Base-by-base conservation (phyloP, 768 basidiomycete species). In the Mrakia hoshinonis region DNA sequence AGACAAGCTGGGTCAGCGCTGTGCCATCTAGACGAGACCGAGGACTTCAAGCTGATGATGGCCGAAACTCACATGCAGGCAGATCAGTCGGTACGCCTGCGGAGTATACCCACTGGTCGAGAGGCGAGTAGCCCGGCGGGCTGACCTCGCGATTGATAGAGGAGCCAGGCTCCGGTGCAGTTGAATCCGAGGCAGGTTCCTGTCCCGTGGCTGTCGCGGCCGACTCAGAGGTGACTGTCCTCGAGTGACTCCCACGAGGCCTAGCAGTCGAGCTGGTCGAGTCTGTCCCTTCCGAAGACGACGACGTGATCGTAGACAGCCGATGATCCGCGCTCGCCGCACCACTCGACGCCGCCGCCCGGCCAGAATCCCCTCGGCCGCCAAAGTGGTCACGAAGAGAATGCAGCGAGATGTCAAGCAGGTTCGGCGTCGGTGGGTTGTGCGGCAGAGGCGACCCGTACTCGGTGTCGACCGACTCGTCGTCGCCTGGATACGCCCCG, bases 371-470 rank as follows among this genome's bases (percentile, higher is more conserved):
- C 69, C 72, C 34, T 69, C 76, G 70, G 46, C 78, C 73, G 29
- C 78, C 76, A 74, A 78, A 79, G 61, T 60, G 76, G 20, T 72
- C 74, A 26, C 78, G 74, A 26, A 82, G 68, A 2, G 80, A 78
- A 24, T 81, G 80, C 49, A 82, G 74, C 15, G 79, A 80, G 49
- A 82, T 82, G 62, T 82, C 82, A 5, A 81, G 74, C 48, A 80
- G 67, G 67, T 81, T 81, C 0, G 82, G 82, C 46, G 82, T 82
- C 18, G 82, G 82, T 11, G 82, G 82, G 73, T 82, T 82, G 72
- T 79, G 58, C 18, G 34, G 58, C 34, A 61, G 15, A 15, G 58
- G 58, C 0, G 58, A 61, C 11, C 58, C 58, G 34, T 36, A 61
- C 11, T 34, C 69, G 12, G 69, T 52, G 24, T 31, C 61, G 20